Evolutionary conservation across 2,329 filamentous ascomycete species (phyloP).

Genomic region (Calycina marina): DNA sequence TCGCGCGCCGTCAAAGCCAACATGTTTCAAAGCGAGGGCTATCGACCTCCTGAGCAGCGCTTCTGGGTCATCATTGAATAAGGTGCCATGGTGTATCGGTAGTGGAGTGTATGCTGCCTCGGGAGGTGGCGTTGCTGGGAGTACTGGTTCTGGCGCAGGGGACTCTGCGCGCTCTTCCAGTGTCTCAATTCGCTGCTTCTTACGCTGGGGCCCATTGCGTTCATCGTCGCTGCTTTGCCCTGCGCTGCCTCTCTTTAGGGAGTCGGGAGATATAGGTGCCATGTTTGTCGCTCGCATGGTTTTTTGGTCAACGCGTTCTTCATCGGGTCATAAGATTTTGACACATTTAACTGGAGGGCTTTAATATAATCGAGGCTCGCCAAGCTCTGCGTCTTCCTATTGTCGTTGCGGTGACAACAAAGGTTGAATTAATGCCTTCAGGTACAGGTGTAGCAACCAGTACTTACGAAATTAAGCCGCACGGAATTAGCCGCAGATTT

Average conservation of each 20-base stretch:
- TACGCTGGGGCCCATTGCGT: conserved; percentile 13
- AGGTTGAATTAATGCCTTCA: too few species aligned
- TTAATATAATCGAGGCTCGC: too few species aligned
- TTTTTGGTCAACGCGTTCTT: too few species aligned
- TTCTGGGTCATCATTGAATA: conserved; percentile 20
- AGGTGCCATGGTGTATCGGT: conserved; percentile 2
- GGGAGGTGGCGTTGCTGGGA: conserved; percentile 16
- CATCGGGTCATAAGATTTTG: too few species aligned
- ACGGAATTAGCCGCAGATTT: too few species aligned
- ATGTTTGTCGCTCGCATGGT: too few species aligned
- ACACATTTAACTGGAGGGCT: too few species aligned
- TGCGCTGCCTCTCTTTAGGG: conserved; percentile 17
- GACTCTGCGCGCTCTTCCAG: neutral
- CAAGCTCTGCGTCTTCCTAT: too few species aligned
- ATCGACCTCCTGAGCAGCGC: conserved; percentile 36
- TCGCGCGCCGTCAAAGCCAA: conserved; percentile 41
- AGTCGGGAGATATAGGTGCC: conserved; percentile 6
- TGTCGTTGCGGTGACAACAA: too few species aligned
- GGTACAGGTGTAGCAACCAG: too few species aligned
- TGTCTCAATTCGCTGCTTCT: conserved; percentile 12
- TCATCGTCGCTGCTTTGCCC: conserved; percentile 16
- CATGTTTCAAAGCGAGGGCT: conserved; percentile 37
- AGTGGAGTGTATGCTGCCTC: conserved; percentile 7
- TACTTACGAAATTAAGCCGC: too few species aligned
- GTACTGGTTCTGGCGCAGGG: conserved; percentile 7